Evolutionary conservation across 768 basidiomycete species (phyloP).

Genomic region (Clitopilus passeckerianus): DNA sequence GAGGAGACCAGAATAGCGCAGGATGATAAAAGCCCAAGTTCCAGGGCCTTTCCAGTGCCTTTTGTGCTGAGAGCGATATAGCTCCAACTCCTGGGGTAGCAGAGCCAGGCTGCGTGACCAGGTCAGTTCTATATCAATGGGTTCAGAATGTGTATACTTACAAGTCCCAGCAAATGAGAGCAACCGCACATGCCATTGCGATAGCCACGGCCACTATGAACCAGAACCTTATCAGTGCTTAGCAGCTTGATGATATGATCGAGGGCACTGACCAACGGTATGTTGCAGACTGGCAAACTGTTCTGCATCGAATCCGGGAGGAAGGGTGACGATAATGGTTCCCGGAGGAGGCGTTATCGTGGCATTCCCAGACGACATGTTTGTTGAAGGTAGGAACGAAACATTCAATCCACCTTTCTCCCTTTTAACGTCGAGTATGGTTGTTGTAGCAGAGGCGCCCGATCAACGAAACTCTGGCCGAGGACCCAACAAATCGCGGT

Average conservation of each 20-base stretch:
- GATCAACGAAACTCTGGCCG: too few relatives aligned
- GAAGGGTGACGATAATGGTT: background rate
- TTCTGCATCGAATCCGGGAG: background rate
- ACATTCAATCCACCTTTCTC: background rate
- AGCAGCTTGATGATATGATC: background rate
- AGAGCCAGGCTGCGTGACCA: background rate
- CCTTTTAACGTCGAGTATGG: background rate
- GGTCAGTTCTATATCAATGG: slow-evolving; percentile 1
- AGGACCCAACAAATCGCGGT: background rate
- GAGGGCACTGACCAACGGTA: background rate
- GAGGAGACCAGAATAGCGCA: slow-evolving; percentile 11
- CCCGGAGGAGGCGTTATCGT: background rate
- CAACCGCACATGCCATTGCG: slow-evolving; percentile 8
- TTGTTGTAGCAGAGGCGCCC: too few relatives aligned
- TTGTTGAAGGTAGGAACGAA: background rate
- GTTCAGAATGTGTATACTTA: slow-evolving; percentile 3
- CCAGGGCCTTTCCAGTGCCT: background rate
- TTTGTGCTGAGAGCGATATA: background rate
- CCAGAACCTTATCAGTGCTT: background rate
- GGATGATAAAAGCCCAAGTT: slow-evolving; percentile 7
- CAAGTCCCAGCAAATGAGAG: slow-evolving; percentile 11
- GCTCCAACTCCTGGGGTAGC: background rate
- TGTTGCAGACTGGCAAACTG: background rate
- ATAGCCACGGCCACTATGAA: slow-evolving; percentile 1
- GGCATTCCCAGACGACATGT: background rate